Conservation (phyloP, 371 early-diverging fungal species). For the Apophysomyces sp. region DNA sequence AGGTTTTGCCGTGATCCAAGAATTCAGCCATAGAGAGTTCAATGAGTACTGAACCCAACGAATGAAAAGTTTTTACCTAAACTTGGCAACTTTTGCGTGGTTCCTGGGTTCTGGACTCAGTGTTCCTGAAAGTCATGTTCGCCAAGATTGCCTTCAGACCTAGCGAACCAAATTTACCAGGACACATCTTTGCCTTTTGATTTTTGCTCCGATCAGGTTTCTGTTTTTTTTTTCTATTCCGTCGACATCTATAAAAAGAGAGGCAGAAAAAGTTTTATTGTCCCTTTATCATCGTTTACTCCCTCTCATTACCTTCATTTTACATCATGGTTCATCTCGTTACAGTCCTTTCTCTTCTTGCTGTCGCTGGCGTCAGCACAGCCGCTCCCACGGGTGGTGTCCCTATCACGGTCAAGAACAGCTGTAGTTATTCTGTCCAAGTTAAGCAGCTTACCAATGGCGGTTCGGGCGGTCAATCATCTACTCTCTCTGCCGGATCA, state of each 20-base stretch:
- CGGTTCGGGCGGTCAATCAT: background rate
- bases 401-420: slow-evolving; percentile 40
- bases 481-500: slow-evolving; percentile 13
- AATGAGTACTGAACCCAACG: background rate
- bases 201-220: background rate
- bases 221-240: too few relatives aligned
- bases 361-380: slow-evolving; percentile 15
- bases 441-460: slow-evolving; percentile 37
- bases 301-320: background rate
- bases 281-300: too few relatives aligned
- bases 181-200: background rate
- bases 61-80: background rate
- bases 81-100: background rate
- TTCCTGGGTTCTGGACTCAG: background rate
- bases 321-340: background rate
- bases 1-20: too few relatives aligned
- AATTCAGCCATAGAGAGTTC: too few relatives aligned
- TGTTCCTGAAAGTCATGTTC: background rate
- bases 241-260: background rate
- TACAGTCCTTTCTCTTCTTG: slow-evolving; percentile 4
- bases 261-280: too few relatives aligned
- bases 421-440: slow-evolving; percentile 22
- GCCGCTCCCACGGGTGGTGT: slow-evolving; percentile 18
- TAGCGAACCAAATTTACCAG: background rate
- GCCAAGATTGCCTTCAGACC: slow-evolving; percentile 1